phyloP scores from a whole-genome alignment of 768 basidiomycete genomes.

The Termitomyces sp. region DNA sequence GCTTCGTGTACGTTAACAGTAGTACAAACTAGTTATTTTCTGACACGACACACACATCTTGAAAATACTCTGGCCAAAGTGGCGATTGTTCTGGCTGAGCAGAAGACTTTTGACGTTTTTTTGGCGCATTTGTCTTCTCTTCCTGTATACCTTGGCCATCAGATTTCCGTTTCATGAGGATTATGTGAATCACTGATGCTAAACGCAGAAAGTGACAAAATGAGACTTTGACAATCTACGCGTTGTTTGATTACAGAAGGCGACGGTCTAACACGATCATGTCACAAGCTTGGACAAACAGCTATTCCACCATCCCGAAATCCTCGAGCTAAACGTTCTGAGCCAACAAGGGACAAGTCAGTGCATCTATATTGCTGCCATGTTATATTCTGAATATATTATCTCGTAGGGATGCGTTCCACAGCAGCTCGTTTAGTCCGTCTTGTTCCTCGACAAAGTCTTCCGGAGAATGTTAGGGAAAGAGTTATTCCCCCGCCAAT shows the following conservation, averaged over 20 bases:
- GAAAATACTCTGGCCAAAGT: conserved; percentile 65
- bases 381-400: background rate
- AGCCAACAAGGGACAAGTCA: background rate
- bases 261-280: background rate
- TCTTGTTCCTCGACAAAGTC: conserved; percentile 32
- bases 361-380: background rate
- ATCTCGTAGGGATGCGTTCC: conserved; percentile 29
- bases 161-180: conserved; percentile 16
- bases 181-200: background rate
- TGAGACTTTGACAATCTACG: background rate
- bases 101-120: conserved; percentile 2
- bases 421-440: conserved; percentile 33
- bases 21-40: background rate
- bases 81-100: conserved; percentile 4
- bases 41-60: conserved; percentile 30
- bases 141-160: background rate
- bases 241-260: conserved; percentile 5
- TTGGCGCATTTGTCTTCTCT: conserved; percentile 5
- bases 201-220: background rate
- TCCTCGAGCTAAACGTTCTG: background rate
- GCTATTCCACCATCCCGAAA: background rate
- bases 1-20: conserved; percentile 21
- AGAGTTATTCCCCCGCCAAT: conserved; percentile 31
- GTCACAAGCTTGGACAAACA: conserved; percentile 5
- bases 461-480: conserved; percentile 23